These are phyloP conservation scores for Vitis rupestris DNA, from an alignment of 164 flowering plant species.

Conservation along the genomic window DNA sequence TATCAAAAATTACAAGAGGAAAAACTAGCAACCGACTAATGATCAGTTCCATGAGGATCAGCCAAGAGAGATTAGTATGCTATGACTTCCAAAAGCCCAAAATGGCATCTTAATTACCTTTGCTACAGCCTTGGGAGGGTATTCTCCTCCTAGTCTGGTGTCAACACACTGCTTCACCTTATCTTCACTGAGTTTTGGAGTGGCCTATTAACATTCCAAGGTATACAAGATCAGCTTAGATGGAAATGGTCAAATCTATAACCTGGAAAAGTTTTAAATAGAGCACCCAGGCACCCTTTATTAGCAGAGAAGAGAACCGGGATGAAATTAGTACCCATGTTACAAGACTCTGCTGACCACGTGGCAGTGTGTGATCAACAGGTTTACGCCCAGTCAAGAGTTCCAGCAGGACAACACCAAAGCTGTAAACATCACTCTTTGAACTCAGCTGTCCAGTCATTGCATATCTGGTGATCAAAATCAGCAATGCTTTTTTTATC, in stretches of 20 bases:
- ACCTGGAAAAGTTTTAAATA: neutral
- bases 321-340: slow-evolving; percentile 61
- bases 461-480: slow-evolving; percentile 57
- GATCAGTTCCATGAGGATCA: no score
- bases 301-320: neutral
- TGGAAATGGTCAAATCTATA: neutral
- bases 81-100: neutral
- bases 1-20: no score
- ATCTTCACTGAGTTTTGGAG: slow-evolving; percentile 85
- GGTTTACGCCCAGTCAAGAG: slow-evolving; percentile 90
- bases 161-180: slow-evolving; percentile 89
- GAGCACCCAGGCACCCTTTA: neutral
- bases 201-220: slow-evolving; percentile 47
- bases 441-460: slow-evolving; percentile 84
- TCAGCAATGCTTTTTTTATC: neutral
- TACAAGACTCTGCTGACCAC: slow-evolving; percentile 91
- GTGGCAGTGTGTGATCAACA: slow-evolving; percentile 80
- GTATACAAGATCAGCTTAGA: slow-evolving; percentile 4
- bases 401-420: slow-evolving; percentile 82
- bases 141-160: slow-evolving; percentile 60
- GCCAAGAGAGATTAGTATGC: no score
- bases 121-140: slow-evolving; percentile 88
- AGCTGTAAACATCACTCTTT: slow-evolving; percentile 93
- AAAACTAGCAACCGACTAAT: no score
- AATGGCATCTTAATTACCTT: slow-evolving; percentile 49